A percentile compares a stretch with the other conserved stretches of the same genome.
Conservation (phyloP, 306 rosid genomes). For the Rosa lucieae region DNA sequence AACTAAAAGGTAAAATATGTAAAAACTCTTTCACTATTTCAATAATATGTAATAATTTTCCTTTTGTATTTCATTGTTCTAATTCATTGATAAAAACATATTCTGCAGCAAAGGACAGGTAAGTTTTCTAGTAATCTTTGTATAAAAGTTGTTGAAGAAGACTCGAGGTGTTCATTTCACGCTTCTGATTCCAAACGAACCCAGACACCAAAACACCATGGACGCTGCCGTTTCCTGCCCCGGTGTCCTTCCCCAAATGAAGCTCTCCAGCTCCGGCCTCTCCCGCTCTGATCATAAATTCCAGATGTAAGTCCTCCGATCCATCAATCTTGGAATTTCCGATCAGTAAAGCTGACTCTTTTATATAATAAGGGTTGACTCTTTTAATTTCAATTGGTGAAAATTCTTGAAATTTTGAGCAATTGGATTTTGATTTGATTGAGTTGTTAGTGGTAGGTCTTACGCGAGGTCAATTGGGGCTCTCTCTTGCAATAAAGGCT, state of each 20-base stretch:
- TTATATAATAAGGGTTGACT: neutral
- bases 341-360: neutral
- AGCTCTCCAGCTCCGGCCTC: slow-evolving; percentile 19
- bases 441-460: slow-evolving; percentile 1
- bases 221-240: slow-evolving; percentile 34
- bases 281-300: slow-evolving; percentile 31
- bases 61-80: too few species aligned
- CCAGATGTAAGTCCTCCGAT: slow-evolving; percentile 42
- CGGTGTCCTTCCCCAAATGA: slow-evolving; percentile 28
- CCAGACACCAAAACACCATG: slow-evolving; percentile 31
- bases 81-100: too few species aligned
- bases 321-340: neutral
- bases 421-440: neutral
- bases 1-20: too few species aligned
- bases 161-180: neutral
- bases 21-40: too few species aligned
- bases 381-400: neutral
- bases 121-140: neutral
- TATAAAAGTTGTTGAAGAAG: neutral
- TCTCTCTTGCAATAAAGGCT: slow-evolving; percentile 30
- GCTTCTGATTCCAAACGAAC: neutral
- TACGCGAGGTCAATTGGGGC: slow-evolving; percentile 15
- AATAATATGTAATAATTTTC: too few species aligned
- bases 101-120: too few species aligned
- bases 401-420: neutral